Evolutionary conservation across 441 rosid species (phyloP).

Genomic region (Manihot esculenta): DNA sequence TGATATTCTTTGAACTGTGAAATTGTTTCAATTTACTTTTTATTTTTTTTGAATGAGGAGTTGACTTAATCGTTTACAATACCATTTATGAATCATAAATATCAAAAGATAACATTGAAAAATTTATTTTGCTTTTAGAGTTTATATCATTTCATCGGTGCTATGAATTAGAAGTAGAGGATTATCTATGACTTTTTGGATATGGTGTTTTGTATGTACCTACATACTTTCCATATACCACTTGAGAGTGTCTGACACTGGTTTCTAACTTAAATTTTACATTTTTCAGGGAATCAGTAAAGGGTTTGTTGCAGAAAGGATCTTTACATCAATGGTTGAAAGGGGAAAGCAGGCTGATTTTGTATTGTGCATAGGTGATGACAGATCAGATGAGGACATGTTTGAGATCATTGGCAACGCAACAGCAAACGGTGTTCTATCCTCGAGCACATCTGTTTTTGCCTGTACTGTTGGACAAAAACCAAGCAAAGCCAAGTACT

Average conservation of each 20-base stretch:
- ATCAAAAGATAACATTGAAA: neutral
- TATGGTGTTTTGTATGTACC: neutral
- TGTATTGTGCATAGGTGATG: conserved; percentile 71
- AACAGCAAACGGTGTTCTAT: conserved; percentile 36
- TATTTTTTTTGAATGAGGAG: neutral
- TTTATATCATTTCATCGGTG: neutral
- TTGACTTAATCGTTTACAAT: neutral
- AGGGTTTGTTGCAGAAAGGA: conserved; percentile 61
- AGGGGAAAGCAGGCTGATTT: conserved; percentile 51
- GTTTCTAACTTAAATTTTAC: conserved; percentile 8
- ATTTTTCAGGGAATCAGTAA: conserved; percentile 57
- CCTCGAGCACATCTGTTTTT: conserved; percentile 44
- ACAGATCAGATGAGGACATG: conserved; percentile 81
- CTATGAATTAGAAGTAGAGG: neutral
- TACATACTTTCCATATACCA: neutral
- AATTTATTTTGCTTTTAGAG: neutral
- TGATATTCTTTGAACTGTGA: too few relatives aligned
- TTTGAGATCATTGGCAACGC: conserved; percentile 59
- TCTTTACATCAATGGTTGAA: conserved; percentile 50
- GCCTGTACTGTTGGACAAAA: conserved; percentile 94
- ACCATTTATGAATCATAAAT: neutral
- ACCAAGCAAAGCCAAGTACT: conserved; percentile 96
- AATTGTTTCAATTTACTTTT: neutral
- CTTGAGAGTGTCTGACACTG: neutral
- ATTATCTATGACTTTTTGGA: too few relatives aligned